Evolutionary conservation across 1,284 basidiomycete species (phyloP).

Genomic region (Takashimella koratensis): DNA sequence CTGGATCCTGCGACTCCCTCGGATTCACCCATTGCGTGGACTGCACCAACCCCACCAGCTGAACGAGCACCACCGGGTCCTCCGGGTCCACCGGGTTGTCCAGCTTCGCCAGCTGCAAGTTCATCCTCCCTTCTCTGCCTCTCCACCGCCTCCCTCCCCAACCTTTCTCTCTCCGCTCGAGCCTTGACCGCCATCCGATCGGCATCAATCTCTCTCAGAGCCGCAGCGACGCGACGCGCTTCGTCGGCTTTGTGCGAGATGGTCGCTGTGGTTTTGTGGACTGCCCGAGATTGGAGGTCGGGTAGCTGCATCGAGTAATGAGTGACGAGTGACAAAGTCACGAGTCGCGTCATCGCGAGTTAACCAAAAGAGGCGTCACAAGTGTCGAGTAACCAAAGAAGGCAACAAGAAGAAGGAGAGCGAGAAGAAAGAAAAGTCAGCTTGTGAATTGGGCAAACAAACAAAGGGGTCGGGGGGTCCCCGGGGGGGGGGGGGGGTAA

Average conservation of each 20-base stretch:
- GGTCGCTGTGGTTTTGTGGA: constrained; percentile 6
- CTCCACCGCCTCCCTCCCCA: constrained; percentile 21
- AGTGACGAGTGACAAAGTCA: not conserved
- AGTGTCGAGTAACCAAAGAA: constrained; percentile 9
- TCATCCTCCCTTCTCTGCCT: constrained; percentile 8
- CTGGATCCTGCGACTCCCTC: no score
- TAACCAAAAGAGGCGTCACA: no score
- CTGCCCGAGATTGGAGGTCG: constrained; percentile 18
- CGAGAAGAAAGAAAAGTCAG: not conserved
- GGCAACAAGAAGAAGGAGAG: not conserved
- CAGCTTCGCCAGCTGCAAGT: not conserved
- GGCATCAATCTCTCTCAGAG: constrained; percentile 37
- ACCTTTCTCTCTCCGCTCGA: constrained; percentile 33
- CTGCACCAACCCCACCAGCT: not conserved
- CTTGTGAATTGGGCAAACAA: no score
- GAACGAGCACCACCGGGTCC: not conserved
- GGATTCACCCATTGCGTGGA: not conserved
- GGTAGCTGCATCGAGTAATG: constrained; percentile 20
- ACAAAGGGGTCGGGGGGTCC: no score
- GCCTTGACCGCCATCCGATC: constrained; percentile 36
- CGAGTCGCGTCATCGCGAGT: no score
- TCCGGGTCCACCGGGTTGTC: no score
- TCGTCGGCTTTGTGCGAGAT: constrained; percentile 27
- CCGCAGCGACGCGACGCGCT: constrained; percentile 28
- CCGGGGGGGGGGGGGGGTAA: no score